Conservation (phyloP, 2,329 filamentous ascomycete genomes). For the Aspergillus flavus region DNA sequence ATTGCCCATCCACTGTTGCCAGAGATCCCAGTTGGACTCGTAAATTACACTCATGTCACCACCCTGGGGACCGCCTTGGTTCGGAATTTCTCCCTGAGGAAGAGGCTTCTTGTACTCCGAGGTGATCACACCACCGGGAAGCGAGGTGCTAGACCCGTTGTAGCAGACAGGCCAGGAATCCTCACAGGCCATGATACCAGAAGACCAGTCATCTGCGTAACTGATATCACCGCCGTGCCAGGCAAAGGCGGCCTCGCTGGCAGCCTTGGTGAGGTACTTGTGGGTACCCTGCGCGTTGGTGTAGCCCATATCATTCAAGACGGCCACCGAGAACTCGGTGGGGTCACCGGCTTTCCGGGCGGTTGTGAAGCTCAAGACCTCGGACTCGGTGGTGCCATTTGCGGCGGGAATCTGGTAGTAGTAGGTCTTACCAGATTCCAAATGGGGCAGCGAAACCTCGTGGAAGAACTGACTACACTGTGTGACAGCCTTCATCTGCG, state of each 20-base stretch:
- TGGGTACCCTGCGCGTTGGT: constrained; percentile 55
- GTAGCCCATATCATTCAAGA: constrained; percentile 59
- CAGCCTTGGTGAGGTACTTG: constrained; percentile 45
- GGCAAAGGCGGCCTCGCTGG: constrained; percentile 52
- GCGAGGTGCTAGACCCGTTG: constrained; percentile 48
- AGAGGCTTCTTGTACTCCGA: constrained; percentile 50
- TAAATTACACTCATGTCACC: constrained; percentile 55
- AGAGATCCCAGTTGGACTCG: constrained; percentile 56
- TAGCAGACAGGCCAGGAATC: constrained; percentile 55
- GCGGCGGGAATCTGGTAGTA: constrained; percentile 54
- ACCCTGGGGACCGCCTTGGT: constrained; percentile 51
- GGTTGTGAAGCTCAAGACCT: constrained; percentile 51
- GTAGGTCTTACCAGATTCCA: constrained; percentile 51
- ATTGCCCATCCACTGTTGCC: constrained; percentile 53
- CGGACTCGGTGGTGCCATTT: constrained; percentile 54
- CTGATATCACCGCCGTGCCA: constrained; percentile 58
- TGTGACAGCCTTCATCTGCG: constrained; percentile 46
- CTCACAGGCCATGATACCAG: constrained; percentile 54
- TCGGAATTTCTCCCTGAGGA: constrained; percentile 48
- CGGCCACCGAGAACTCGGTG: constrained; percentile 48
- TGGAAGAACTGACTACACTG: constrained; percentile 58
- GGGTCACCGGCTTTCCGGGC: constrained; percentile 48
- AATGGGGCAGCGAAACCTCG: constrained; percentile 48
- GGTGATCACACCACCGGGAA: constrained; percentile 40
- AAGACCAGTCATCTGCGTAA: constrained; percentile 57